Conservation (phyloP, 345 rosid species). For the Gossypium longicalyx region DNA sequence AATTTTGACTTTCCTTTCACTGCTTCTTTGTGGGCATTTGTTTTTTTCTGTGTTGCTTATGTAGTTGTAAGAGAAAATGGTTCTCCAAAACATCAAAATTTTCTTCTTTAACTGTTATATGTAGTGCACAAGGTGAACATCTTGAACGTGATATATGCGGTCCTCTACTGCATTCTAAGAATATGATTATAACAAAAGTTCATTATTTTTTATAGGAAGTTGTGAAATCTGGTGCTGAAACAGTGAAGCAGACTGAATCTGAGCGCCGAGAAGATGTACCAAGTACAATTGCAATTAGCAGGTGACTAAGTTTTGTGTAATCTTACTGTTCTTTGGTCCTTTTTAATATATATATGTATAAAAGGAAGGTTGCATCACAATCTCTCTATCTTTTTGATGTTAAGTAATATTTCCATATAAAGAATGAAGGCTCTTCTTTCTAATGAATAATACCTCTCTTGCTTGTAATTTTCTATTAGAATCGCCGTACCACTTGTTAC, state of each 20-base stretch:
- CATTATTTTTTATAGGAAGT: constrained; percentile 49
- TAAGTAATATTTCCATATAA: neutral
- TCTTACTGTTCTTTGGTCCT: neutral
- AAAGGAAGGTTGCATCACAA: neutral
- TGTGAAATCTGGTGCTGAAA: constrained; percentile 41
- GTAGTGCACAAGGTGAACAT: neutral
- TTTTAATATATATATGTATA: neutral
- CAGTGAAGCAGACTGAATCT: constrained; percentile 49
- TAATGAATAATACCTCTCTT: neutral
- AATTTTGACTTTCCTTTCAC: neutral
- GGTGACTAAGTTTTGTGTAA: constrained; percentile 37
- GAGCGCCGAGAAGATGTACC: constrained; percentile 69
- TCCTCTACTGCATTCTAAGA: constrained; percentile 12
- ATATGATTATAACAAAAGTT: neutral
- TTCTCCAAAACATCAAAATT: neutral
- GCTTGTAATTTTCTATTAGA: constrained; percentile 30
- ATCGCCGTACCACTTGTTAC: constrained; percentile 81
- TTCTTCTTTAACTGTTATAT: neutral
- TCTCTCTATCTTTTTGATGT: neutral
- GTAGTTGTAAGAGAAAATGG: neutral
- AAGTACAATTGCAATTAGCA: constrained; percentile 39
- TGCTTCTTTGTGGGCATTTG: neutral
- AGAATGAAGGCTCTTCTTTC: neutral
- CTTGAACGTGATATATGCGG: neutral
- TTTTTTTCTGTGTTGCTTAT: neutral